Evolutionary conservation across 176 grass and related monocot species (phyloP), one percentile per base, ranked within the genome.

Genomic region (Miscanthus lutarioriparius): DNA sequence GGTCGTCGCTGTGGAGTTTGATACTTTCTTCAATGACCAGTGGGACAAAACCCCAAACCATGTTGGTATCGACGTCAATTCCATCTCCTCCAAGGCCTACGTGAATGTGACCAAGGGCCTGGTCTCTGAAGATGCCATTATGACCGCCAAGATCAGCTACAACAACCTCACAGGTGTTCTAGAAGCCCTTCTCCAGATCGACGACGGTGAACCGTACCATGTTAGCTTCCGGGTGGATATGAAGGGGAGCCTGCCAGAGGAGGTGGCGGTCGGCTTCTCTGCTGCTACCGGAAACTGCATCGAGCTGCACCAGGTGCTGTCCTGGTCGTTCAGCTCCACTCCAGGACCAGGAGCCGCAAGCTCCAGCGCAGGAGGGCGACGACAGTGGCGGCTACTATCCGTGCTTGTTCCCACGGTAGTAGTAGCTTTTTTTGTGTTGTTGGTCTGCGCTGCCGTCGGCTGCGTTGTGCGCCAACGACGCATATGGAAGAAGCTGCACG

Each of bases 231-330:
- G 3, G 45, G 51, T 39, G 12, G 33, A 59, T 53, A 16, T 76
- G 74, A 76, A 59, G 20, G 10, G 12, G 1, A 48, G 4, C 45
- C 14, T 76, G 12, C 51, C 74, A 6, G 32, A 59, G 32, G 10
- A 28, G 20, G 82, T 89, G 20, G 37, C 82, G 0, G 41, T 89
- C 47, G 87, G 87, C 41, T 76, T 89, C 82, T 75, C 87, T 2
- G 82, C 76, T 1, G 49, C 82, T 0, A 85, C 70, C 4, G 76
- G 45, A 3, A 5, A 14, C 45, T 48, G 74, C 20, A 8, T 37
- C 20, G 51, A 16, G 51, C 20, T 23, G 10, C 30, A 76, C 1
- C 74, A 16, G 51, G 32, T 76, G 32, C 0, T 23, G 20, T 76
- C 20, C n/a, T 76, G 74, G 74, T 76, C 49, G 11, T 76, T 76